Evolutionary conservation across 2,329 filamentous ascomycete genomes (phyloP), one percentile per base, ranked within the genome.

Genomic region (Aspergillus fumigatus): DNA sequence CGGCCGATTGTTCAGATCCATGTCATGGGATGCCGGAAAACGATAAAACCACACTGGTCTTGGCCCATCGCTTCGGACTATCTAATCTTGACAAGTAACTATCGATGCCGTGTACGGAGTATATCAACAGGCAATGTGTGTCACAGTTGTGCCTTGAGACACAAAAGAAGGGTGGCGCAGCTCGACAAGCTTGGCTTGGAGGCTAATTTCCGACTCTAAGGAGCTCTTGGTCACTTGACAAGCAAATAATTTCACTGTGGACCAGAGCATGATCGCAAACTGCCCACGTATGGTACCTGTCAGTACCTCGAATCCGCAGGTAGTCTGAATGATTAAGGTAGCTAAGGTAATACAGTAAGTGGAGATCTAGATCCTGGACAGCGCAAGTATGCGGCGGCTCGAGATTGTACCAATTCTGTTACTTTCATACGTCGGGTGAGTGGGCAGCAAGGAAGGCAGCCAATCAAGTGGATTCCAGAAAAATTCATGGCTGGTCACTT

Each of bases 401-500:
- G 50, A 50, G 52, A 58, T 50, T 52, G 50, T 54, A 19, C 51
- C 43, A 43, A 54, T 41, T 25, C 45, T 47, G 56, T 59, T 57
- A 58, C 59, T 61, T 57, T 41, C 40, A 50, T 59, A 63, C 57
- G 17, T 52, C 21, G 43, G 21, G 9, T 14, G 43, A 47, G 19
- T 26, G 51, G 50, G 41, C 53, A 51, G 57, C 52, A 56, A 50
- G 48, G 43, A 23, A 27, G 43, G 9, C 26, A 55, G 50, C 68
- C 67, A 72, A 72, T 71, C n/a, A 65, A 11, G 48, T 26, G 17
- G 49, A 55, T 64, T 65, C 64, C 59, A 63, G 68, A 60, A 66
- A 70, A 74, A 74, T 73, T 67, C 64, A 66, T 65, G 60, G 66
- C 60, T 69, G 72, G 72, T 75, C 72, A 74, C 68, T 71, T 71